Evolutionary conservation across 331 rosid genomes (phyloP).

Genomic region (Erythrophleum ivorense): DNA sequence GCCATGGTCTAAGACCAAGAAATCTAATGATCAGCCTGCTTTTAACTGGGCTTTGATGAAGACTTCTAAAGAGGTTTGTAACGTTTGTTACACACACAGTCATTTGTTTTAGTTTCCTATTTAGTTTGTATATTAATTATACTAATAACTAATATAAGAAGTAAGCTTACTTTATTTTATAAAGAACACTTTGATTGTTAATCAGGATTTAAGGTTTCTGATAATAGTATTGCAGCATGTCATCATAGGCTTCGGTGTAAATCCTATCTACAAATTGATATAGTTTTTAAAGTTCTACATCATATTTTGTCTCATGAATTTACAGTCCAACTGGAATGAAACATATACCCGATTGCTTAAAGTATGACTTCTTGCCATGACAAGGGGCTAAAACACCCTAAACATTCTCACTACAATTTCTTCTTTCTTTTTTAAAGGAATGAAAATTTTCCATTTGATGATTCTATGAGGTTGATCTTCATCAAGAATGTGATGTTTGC

Average conservation of each 20-base stretch:
- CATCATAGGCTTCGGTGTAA: neutral
- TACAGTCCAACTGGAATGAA: neutral
- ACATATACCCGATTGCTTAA: neutral
- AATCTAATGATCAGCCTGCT: conserved; percentile 94
- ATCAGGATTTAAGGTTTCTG: conserved; percentile 13
- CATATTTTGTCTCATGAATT: conserved; percentile 1
- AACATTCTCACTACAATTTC: neutral
- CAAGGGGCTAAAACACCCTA: neutral
- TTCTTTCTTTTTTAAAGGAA: too few relatives aligned
- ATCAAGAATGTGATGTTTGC: too few relatives aligned
- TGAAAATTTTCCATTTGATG: too few relatives aligned
- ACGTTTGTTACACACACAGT: conserved; percentile 35
- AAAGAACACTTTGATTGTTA: conserved; percentile 1
- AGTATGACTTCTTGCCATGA: neutral
- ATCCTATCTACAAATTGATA: neutral
- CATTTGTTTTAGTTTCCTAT: conserved; percentile 31
- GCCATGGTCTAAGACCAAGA: conserved; percentile 85
- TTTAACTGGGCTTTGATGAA: conserved; percentile 98
- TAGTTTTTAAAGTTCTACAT: neutral
- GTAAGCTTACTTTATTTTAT: conserved; percentile 2
- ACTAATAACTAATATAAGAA: neutral
- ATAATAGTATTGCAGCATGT: neutral
- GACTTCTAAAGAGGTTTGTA: conserved; percentile 71
- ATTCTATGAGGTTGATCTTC: too few relatives aligned
- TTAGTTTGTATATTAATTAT: conserved; percentile 16